A percentile compares a stretch with the other conserved stretches of the same genome.
Evolutionary conservation across 2,329 filamentous ascomycete genomes (phyloP).

Genomic region (Zymoseptoria pseudotritici): DNA sequence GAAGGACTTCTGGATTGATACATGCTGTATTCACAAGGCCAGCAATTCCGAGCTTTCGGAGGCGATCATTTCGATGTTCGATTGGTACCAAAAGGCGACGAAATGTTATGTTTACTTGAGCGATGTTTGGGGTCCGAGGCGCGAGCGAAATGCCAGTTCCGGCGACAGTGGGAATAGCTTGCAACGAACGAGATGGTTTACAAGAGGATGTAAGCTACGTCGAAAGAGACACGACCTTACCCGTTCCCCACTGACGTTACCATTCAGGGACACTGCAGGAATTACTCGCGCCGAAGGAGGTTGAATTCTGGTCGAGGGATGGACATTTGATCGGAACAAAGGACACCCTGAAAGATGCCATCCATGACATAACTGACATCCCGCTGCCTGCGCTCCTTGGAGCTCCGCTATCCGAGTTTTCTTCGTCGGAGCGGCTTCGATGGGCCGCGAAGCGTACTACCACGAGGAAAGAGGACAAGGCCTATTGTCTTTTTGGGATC

Average conservation of each 20-base stretch:
- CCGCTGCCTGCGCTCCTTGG: neutral
- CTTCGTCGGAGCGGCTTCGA: neutral
- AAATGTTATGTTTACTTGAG: conserved; percentile 17
- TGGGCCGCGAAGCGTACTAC: conserved; percentile 1
- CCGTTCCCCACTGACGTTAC: no score
- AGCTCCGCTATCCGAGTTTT: neutral
- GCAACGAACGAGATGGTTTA: conserved; percentile 5
- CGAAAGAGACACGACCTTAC: no score
- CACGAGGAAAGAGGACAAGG: conserved; percentile 27
- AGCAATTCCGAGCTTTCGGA: conserved; percentile 14
- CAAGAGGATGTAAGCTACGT: conserved; percentile 5
- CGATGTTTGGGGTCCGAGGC: no score
- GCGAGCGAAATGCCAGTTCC: no score
- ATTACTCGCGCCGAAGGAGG: conserved; percentile 1
- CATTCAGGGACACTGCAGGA: conserved; percentile 5
- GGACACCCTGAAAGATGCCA: neutral
- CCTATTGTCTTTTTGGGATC: conserved; percentile 40
- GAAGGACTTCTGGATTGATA: conserved; percentile 17
- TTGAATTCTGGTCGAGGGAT: conserved; percentile 1
- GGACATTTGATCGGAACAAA: neutral
- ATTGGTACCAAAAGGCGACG: conserved; percentile 12
- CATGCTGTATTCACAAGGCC: conserved; percentile 18
- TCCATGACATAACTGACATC: conserved; percentile 1
- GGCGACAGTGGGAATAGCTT: no score
- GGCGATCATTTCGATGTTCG: conserved; percentile 20